Evolutionary conservation across 768 basidiomycete genomes (phyloP).

Genomic region (Russula virescens): DNA sequence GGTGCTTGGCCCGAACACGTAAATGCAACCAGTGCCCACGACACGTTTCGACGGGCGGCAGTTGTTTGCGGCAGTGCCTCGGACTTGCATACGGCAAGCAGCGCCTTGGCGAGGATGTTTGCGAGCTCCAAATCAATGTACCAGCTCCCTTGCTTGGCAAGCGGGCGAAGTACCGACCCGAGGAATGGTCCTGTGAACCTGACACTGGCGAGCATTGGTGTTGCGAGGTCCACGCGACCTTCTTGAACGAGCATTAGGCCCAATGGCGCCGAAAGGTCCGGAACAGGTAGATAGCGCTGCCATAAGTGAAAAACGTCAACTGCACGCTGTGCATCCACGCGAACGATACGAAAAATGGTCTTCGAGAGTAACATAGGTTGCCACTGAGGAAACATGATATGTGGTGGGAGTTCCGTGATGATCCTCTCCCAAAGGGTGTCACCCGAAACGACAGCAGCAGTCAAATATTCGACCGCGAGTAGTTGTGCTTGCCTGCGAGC

Average conservation of each 20-base stretch:
- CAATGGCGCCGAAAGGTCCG: conserved; percentile 11
- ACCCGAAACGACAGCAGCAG: conserved; percentile 15
- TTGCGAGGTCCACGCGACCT: conserved; percentile 19
- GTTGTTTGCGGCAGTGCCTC: conserved; percentile 37
- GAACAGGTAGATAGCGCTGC: conserved; percentile 18
- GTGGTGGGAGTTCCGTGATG: conserved; percentile 19
- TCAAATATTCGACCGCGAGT: conserved; percentile 35
- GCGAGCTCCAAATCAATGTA: conserved; percentile 21
- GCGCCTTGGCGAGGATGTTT: conserved; percentile 14
- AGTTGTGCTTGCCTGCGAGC: conserved; percentile 30
- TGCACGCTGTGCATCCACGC: conserved; percentile 17
- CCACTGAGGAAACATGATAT: conserved; percentile 22
- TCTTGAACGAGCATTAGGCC: conserved; percentile 17
- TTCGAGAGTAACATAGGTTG: conserved; percentile 18
- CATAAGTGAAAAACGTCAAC: conserved; percentile 15
- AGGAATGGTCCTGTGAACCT: conserved; percentile 26
- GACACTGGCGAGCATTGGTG: conserved; percentile 8
- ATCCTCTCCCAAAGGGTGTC: conserved; percentile 21
- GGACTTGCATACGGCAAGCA: conserved; percentile 35
- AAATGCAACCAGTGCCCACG: conserved; percentile 36
- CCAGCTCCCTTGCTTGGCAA: conserved; percentile 12
- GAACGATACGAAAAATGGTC: conserved; percentile 14
- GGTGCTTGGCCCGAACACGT: conserved; percentile 33
- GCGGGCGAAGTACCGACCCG: conserved; percentile 28
- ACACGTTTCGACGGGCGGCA: conserved; percentile 34